These are phyloP conservation scores for Haplographium delicatum DNA, from an alignment of 495 filamentous ascomycete genomes.

Conservation along the genomic window DNA sequence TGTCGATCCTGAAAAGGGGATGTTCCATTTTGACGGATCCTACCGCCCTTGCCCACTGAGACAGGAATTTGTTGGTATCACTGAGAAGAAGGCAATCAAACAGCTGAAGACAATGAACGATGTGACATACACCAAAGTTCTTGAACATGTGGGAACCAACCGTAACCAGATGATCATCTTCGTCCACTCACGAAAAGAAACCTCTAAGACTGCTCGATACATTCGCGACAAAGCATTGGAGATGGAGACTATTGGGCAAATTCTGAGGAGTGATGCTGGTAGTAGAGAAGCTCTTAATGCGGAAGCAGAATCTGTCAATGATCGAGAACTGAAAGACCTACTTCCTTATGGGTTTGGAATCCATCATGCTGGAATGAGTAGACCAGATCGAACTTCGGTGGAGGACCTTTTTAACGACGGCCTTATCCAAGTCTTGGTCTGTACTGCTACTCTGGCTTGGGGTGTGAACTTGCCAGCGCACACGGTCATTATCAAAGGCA, in stretches of 20 bases:
- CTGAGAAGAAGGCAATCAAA: constrained; percentile 97
- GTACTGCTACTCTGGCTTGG: constrained; percentile 94
- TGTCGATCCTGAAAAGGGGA: constrained; percentile 75
- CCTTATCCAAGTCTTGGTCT: constrained; percentile 89
- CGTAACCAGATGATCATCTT: constrained; percentile 98
- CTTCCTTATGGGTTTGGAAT: constrained; percentile 96
- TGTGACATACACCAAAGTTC: constrained; percentile 93
- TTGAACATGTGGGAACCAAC: constrained; percentile 90
- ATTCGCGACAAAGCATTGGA: constrained; percentile 94
- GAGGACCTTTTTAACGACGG: constrained; percentile 92
- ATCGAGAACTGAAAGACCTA: constrained; percentile 88
- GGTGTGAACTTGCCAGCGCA: constrained; percentile 93
- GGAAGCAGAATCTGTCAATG: constrained; percentile 76
- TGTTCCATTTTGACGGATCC: constrained; percentile 96
- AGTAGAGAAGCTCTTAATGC: constrained; percentile 82
- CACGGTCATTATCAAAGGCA: constrained; percentile 96
- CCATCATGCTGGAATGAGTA: constrained; percentile 94
- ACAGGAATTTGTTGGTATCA: constrained; percentile 97
- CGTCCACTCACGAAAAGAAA: constrained; percentile 96
- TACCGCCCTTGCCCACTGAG: constrained; percentile 88
- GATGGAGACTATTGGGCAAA: constrained; percentile 92
- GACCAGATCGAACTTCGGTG: constrained; percentile 87
- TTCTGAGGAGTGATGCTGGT: constrained; percentile 87
- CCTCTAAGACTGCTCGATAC: constrained; percentile 93
- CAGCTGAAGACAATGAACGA: constrained; percentile 99